Evolutionary conservation across 768 basidiomycete species (phyloP).

Genomic region (Mycena kentingensis): DNA sequence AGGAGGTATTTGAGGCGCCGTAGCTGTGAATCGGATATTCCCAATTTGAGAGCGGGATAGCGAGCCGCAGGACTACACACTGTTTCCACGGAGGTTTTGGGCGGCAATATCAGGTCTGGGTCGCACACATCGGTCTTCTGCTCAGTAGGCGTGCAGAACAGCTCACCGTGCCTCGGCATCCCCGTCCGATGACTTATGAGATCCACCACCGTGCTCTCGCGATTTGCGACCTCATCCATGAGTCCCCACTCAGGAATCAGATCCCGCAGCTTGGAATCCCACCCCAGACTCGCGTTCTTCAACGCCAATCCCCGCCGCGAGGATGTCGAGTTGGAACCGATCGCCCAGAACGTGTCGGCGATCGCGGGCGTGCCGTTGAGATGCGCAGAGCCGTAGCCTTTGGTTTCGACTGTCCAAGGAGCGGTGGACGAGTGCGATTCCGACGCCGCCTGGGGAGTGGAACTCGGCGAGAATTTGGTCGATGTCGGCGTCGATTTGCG

Average conservation of each 20-base stretch:
- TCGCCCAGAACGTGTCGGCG: constrained; percentile 29
- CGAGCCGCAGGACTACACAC: no score
- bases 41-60: no score
- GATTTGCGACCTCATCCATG: constrained; percentile 24
- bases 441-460: constrained; percentile 31
- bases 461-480: constrained; percentile 28
- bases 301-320: constrained; percentile 20
- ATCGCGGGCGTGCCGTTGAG: constrained; percentile 26
- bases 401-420: constrained; percentile 33
- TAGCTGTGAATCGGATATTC: constrained; percentile 6
- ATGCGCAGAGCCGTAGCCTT: constrained; percentile 34
- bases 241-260: constrained; percentile 27
- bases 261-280: constrained; percentile 24
- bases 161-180: constrained; percentile 20
- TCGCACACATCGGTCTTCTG: no score
- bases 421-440: constrained; percentile 30
- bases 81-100: neutral
- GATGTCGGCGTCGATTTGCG: constrained; percentile 26
- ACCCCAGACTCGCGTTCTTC: constrained; percentile 25
- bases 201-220: constrained; percentile 26
- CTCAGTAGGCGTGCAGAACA: neutral
- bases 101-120: neutral
- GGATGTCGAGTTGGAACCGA: constrained; percentile 32
- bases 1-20: neutral
- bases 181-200: constrained; percentile 32